Base-by-base conservation (phyloP, 805 yeast species). In the Schwanniomyces pseudopolymorphus region DNA sequence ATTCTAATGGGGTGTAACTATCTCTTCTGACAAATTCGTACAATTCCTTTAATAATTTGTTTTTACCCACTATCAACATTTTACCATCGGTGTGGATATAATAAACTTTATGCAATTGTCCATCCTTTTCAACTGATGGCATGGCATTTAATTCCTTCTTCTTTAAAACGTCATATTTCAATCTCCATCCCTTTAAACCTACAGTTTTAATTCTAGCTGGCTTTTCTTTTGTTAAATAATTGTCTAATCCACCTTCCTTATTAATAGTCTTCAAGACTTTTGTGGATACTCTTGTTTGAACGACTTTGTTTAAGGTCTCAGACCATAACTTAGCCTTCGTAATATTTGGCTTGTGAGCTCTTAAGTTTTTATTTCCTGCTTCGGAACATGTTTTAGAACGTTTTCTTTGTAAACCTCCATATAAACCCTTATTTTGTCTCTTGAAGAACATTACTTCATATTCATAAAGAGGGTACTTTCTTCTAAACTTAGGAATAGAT, bases 191-290 rank as follows among this genome's bases (percentile, higher is more conserved):
- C 47, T 80, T 75, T 45, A 91, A 85, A 0, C 99, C 99, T 60
- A 94, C 72, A 63, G 94, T 96, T 72, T 94, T 94, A 53, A 89
- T 75, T 70, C 99, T 79, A 2, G 96, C 95, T 5, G 95, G 75
- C 55, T 87, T 89, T 49, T 90, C 96, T 67, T 94, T 94, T 37
- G 83, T 77, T 50, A 94, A 67, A 63, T 94, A 94, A 53, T 84
- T 84, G 62, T 94, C 99, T 46, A 94, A 74, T 4, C 99, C 99
- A 51, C 99, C 99, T 65, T 92, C 98, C 57, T 83, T 88, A 48
- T 88, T 85, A 48, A 94, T 85, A 0, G 97, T 90, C 58, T 84
- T 82, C 60, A 94, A 75, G 5, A 90, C 97, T 49, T 84, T 80
- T 4, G 97, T 80, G 6, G 90, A 84, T 28, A 90, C 82, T 49